A percentile compares a stretch with the other conserved stretches of the same genome.
phyloP scores from a whole-genome alignment of 129 eudicot species.

The Calendula officinalis region DNA sequence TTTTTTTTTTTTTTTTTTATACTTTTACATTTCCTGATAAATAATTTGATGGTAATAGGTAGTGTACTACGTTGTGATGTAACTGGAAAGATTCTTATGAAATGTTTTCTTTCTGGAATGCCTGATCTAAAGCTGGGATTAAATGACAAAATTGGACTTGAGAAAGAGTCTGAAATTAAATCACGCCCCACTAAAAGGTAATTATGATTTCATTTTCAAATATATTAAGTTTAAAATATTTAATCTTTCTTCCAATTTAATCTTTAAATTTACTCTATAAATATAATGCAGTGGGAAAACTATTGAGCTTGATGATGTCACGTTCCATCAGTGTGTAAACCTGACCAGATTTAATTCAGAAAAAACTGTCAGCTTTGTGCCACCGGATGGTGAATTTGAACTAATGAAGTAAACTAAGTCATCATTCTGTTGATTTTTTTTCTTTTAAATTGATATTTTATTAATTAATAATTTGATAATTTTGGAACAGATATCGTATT shows the following conservation, averaged over 20 bases:
- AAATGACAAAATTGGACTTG: conserved; percentile 95
- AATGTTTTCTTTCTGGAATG: conserved; percentile 95
- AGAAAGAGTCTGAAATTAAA: conserved; percentile 88
- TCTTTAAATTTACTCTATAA: neutral
- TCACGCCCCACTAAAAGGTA: conserved; percentile 96
- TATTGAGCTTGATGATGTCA: conserved; percentile 95
- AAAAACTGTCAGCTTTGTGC: conserved; percentile 98
- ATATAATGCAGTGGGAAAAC: conserved; percentile 82
- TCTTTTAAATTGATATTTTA: neutral
- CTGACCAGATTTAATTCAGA: conserved; percentile 97
- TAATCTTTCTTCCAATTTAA: too few species aligned
- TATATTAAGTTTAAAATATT: too few species aligned
- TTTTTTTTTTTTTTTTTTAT: neutral
- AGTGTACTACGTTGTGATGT: conserved; percentile 95
- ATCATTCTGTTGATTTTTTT: neutral
- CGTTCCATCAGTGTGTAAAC: conserved; percentile 98
- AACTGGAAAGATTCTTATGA: conserved; percentile 95
- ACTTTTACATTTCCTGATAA: neutral
- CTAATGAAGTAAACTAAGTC: conserved; percentile 92
- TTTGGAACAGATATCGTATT: conserved; percentile 77
- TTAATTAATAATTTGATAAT: neutral
- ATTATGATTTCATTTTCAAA: neutral
- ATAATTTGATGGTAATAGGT: conserved; percentile 41
- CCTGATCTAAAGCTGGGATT: conserved; percentile 94
- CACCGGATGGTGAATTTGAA: conserved; percentile 99